phyloP scores from a whole-genome alignment of 73 alveolate genomes.

The Paramecium caudatum region DNA sequence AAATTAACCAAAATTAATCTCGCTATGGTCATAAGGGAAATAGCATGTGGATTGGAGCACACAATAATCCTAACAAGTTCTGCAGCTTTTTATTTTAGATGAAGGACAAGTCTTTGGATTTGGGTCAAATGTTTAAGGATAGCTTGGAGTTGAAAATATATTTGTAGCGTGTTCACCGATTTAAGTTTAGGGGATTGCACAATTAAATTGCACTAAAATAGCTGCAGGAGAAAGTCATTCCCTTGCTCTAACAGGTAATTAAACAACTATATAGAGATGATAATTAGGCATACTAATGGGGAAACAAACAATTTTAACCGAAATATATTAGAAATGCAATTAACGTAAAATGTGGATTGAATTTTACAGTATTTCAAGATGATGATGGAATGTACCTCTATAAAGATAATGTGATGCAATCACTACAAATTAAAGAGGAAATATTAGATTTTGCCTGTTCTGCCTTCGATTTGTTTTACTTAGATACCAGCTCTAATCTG shows the following conservation, averaged over 20 bases:
- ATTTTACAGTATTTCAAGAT: slow-evolving; percentile 2
- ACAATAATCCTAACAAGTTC: slow-evolving; percentile 21
- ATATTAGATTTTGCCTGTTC: slow-evolving; percentile 53
- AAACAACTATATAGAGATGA: not conserved
- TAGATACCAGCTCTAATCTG: not conserved
- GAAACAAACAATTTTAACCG: not conserved
- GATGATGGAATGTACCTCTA: not conserved
- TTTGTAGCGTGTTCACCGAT: slow-evolving; percentile 9
- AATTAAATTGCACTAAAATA: slow-evolving; percentile 37
- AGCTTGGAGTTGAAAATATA: slow-evolving; percentile 14
- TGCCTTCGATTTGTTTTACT: slow-evolving; percentile 1
- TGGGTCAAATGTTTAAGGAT: slow-evolving; percentile 32
- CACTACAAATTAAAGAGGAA: not conserved
- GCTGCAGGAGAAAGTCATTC: slow-evolving; percentile 55
- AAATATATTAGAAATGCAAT: not conserved
- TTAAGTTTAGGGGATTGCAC: not conserved
- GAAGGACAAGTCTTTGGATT: slow-evolving; percentile 12
- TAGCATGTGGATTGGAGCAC: slow-evolving; percentile 32
- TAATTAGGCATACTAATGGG: not conserved
- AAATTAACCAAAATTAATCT: not conserved
- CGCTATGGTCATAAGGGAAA: slow-evolving; percentile 58
- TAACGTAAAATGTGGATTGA: slow-evolving; percentile 29
- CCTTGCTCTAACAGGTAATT: not conserved
- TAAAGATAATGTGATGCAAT: not conserved
- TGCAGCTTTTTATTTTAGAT: not conserved